These are phyloP conservation scores for Ceratonia siliqua DNA, from an alignment of 306 rosid genomes.

Conservation along the genomic window DNA sequence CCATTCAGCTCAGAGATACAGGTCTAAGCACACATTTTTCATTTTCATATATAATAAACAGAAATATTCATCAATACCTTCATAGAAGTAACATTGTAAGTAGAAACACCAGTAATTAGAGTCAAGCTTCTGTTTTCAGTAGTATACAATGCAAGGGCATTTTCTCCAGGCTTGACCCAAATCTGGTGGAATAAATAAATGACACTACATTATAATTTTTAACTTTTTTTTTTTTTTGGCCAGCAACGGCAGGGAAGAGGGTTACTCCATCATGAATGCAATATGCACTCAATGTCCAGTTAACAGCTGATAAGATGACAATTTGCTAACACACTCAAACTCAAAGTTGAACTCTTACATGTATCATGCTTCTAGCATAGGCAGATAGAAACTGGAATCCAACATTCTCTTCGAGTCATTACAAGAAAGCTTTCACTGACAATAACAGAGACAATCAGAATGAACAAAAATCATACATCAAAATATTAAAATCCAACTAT, in stretches of 20 bases:
- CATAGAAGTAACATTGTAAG: slow-evolving; percentile 94
- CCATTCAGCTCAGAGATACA: neutral
- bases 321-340: slow-evolving; percentile 9
- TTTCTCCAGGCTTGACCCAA: no score
- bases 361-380: no score
- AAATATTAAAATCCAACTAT: no score
- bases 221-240: no score
- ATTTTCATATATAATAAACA: slow-evolving; percentile 11
- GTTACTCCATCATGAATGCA: neutral
- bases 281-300: neutral
- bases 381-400: no score
- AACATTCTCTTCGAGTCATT: no score
- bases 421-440: no score
- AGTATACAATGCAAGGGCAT: slow-evolving; percentile 94
- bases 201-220: slow-evolving; percentile 25
- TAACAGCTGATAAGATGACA: slow-evolving; percentile 7
- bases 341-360: slow-evolving; percentile 3
- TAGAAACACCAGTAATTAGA: slow-evolving; percentile 90
- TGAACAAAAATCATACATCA: no score
- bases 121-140: slow-evolving; percentile 88
- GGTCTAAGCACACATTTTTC: slow-evolving; percentile 18
- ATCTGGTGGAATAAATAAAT: slow-evolving; percentile 58
- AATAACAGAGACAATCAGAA: no score
- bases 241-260: no score
- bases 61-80: slow-evolving; percentile 57